Base-by-base conservation (phyloP, 2,329 filamentous ascomycete genomes). In the Penicillium sclerotiorum region DNA sequence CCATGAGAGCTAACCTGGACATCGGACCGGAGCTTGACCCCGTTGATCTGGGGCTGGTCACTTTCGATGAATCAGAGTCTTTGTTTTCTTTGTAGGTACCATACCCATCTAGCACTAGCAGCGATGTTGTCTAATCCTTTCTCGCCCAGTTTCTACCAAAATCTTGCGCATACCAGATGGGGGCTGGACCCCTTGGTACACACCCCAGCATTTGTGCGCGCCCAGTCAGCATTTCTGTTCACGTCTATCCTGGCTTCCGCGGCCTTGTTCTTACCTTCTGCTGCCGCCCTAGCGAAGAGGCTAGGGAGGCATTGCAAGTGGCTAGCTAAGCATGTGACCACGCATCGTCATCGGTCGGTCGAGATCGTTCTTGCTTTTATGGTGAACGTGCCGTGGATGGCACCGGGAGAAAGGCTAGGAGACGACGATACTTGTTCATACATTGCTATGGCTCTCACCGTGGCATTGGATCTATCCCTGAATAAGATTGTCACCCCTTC, bases 341-440 rank as follows among this genome's bases (percentile, higher is more conserved):
- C 77, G 0, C 78, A 80, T 38, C 81, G 85, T 2, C 80, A 84
- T 60, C 80, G 85, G 48, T 90, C 87, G 0, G 85, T 88, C 5
- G 87, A 90, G 64, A 88, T 90, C 48, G 83, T 90, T 0, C 72
- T 90, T 1, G 87, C 84, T 0, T 89, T 89, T 62, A 86, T 90
- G 82, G 80, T 88, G 25, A 89, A 89, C 53, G 80, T 90, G 6
- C 87, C 87, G 0, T 90, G 87, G 87, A 88, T 89, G 80, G 84
- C 84, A 2, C 64, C 67, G 8, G 68, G 66, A 4, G 59, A 59
- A 20, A 56, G 57, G 35, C 46, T 70, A 13, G 68, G 67, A 0
- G 86, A 89, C 56, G 87, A 90, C 52, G 86, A 89, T 59, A 88
- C 87, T 0, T 88, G 85, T 50, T 80, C 82, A 35, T 89, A 88